phyloP scores from a whole-genome alignment of 371 early-diverging fungal genomes.

The Actinomucor elegans region DNA sequence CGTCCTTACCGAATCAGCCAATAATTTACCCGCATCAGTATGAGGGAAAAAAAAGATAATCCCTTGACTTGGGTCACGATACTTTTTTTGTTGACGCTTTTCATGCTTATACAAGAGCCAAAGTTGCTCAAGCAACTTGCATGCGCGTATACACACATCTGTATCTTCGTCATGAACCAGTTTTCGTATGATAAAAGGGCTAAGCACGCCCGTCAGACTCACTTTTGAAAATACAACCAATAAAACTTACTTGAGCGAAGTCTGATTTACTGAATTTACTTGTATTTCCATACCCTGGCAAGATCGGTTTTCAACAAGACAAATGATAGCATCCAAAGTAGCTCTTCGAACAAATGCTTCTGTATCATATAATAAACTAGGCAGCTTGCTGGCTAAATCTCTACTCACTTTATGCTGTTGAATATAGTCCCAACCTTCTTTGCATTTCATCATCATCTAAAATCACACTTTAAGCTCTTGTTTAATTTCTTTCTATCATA shows the following conservation, averaged over 20 bases:
- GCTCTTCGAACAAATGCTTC: slow-evolving; percentile 66
- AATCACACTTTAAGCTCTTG: background rate
- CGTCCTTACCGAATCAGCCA: slow-evolving; percentile 47
- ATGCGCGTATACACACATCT: slow-evolving; percentile 53
- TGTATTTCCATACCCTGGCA: slow-evolving; percentile 39
- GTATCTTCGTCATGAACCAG: slow-evolving; percentile 58
- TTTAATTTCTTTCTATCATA: background rate
- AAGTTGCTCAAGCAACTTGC: slow-evolving; percentile 47
- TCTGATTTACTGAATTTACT: slow-evolving; percentile 6
- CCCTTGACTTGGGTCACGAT: slow-evolving; percentile 16
- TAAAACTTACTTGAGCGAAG: slow-evolving; percentile 28
- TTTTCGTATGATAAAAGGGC: slow-evolving; percentile 41
- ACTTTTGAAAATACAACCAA: background rate
- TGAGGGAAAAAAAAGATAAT: slow-evolving; percentile 47
- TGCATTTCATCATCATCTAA: slow-evolving; percentile 33
- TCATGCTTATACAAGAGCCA: slow-evolving; percentile 50
- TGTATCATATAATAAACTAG: slow-evolving; percentile 51
- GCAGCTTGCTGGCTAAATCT: slow-evolving; percentile 32
- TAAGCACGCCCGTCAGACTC: slow-evolving; percentile 9
- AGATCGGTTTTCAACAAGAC: slow-evolving; percentile 49
- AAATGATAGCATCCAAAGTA: slow-evolving; percentile 54
- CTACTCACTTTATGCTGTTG: slow-evolving; percentile 31
- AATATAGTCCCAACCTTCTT: slow-evolving; percentile 39
- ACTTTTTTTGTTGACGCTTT: slow-evolving; percentile 24
- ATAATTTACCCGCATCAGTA: slow-evolving; percentile 44